Evolutionary conservation across 2,329 filamentous ascomycete species (phyloP), one percentile per base, ranked within the genome.

Genomic region (Tolypocladium capitatum): DNA sequence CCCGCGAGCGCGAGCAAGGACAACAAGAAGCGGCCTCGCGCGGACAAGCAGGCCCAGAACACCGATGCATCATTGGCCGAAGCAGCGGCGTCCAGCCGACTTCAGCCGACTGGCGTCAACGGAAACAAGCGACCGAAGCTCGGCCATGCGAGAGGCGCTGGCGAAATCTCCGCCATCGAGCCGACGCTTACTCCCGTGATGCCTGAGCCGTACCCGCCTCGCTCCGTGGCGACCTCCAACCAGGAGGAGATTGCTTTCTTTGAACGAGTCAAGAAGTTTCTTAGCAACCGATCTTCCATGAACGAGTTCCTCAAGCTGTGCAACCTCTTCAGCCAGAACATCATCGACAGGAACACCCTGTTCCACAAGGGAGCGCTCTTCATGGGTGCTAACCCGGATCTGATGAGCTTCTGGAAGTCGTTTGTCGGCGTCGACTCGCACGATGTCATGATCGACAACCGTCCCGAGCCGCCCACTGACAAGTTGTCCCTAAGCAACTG

Each of bases 261-360:
- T 58, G 92, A 98, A 52, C 83, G 89, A 8, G 89, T 92, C 18
- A 97, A 96, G 75, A 98, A 98, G 67, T 91, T 84, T 59, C 87
- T 98, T 49, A 83, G 84, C 51, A 97, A 97, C 64, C 86, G 94
- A 63, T 85, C 87, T 48, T 84, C 84, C 3, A 94, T 94, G 76
- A 90, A 86, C 57, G 92, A 98, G 63, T 98, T 98, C 65, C 69
- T 98, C 53, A 98, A 98, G 70, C 79, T 98, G 7, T 92, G 91
- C 71, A 98, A 97, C 56, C 75, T 98, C 30, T 98, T 88, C 69
- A 92, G 86, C 21, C 86, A 94, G 58, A 90, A 94, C 55, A 76
- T 98, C 45, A 94, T 98, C 52, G 88, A 94, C 59, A 84, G 84
- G 49, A 82, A 86, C 51, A 81, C 88, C 2, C 72, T 98, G 14